Percentiles rank a stretch among this genome's conserved stretches.
phyloP scores from a whole-genome alignment of 495 filamentous ascomycete species.

The Penicillium malachiteum region DNA sequence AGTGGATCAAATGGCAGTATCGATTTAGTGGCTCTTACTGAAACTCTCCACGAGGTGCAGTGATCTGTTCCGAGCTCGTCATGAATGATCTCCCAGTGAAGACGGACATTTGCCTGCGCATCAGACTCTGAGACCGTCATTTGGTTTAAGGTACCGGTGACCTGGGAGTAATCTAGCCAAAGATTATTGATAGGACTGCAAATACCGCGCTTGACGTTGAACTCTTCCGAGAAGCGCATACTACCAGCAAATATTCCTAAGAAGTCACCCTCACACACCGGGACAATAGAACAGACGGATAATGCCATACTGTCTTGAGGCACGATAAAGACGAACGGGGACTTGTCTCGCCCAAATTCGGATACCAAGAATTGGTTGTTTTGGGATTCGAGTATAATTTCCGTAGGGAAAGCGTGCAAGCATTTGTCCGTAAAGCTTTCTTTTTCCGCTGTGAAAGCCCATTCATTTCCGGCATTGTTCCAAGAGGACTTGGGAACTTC shows the following conservation, averaged over 20 bases:
- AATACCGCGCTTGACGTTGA: slow-evolving; percentile 10
- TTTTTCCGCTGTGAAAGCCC: slow-evolving; percentile 3
- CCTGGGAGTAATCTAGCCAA: slow-evolving; percentile 27
- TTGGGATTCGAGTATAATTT: slow-evolving; percentile 1
- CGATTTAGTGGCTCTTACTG: slow-evolving; percentile 16
- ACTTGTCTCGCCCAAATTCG: slow-evolving; percentile 12
- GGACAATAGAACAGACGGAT: slow-evolving; percentile 13
- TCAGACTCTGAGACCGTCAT: slow-evolving; percentile 20
- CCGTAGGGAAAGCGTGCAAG: neutral
- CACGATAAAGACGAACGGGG: slow-evolving; percentile 12
- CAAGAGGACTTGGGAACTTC: slow-evolving; percentile 9
- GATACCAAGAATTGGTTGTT: slow-evolving; percentile 1
- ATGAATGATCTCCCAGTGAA: slow-evolving; percentile 17
- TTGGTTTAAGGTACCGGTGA: slow-evolving; percentile 24
- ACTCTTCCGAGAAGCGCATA: slow-evolving; percentile 21
- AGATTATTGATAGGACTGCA: slow-evolving; percentile 18
- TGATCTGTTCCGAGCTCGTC: slow-evolving; percentile 8
- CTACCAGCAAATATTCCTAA: slow-evolving; percentile 22
- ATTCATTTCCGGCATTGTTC: slow-evolving; percentile 16
- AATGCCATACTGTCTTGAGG: slow-evolving; percentile 9
- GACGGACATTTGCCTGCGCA: slow-evolving; percentile 17
- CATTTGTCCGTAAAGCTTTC: slow-evolving; percentile 6
- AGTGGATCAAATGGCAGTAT: slow-evolving; percentile 20
- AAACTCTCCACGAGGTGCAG: slow-evolving; percentile 19
- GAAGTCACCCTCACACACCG: slow-evolving; percentile 15